Evolutionary conservation across 2,329 filamentous ascomycete species (phyloP).

Genomic region (Zasmidium cellare): DNA sequence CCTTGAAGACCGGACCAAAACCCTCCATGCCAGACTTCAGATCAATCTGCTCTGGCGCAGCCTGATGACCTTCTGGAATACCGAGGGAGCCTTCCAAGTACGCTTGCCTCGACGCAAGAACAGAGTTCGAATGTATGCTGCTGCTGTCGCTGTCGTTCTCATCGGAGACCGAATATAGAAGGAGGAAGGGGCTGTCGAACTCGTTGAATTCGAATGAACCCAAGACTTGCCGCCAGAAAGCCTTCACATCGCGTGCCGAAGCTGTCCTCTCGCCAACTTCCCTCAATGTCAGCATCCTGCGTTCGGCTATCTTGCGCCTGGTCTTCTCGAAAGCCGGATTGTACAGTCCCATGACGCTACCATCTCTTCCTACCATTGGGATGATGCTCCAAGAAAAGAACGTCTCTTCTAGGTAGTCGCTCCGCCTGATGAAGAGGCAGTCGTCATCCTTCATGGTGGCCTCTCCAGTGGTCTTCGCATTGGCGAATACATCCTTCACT

Average conservation of each 20-base stretch:
- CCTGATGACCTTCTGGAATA: conserved; percentile 63
- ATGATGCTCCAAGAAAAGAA: conserved; percentile 84
- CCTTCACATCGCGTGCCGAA: conserved; percentile 68
- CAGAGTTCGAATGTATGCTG: conserved; percentile 68
- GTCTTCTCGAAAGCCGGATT: conserved; percentile 84
- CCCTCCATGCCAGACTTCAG: conserved; percentile 68
- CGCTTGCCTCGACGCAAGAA: conserved; percentile 62
- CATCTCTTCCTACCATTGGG: conserved; percentile 72
- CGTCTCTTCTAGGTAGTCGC: conserved; percentile 72
- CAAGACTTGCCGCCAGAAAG: conserved; percentile 72
- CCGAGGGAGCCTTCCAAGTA: conserved; percentile 72
- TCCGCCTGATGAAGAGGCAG: conserved; percentile 69
- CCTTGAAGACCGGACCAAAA: conserved; percentile 73
- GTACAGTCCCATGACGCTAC: conserved; percentile 71
- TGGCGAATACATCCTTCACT: conserved; percentile 67
- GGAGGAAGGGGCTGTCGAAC: conserved; percentile 71
- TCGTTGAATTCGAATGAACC: conserved; percentile 72
- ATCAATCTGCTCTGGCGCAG: conserved; percentile 64
- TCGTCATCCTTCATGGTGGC: conserved; percentile 85
- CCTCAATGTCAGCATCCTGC: conserved; percentile 75
- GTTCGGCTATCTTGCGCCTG: conserved; percentile 72
- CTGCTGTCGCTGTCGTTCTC: conserved; percentile 70
- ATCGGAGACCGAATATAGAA: conserved; percentile 74
- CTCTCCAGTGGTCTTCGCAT: conserved; percentile 68
- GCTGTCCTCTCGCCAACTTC: conserved; percentile 77